Conservation (phyloP, 768 basidiomycete species). For the Phanerochaete sordida region DNA sequence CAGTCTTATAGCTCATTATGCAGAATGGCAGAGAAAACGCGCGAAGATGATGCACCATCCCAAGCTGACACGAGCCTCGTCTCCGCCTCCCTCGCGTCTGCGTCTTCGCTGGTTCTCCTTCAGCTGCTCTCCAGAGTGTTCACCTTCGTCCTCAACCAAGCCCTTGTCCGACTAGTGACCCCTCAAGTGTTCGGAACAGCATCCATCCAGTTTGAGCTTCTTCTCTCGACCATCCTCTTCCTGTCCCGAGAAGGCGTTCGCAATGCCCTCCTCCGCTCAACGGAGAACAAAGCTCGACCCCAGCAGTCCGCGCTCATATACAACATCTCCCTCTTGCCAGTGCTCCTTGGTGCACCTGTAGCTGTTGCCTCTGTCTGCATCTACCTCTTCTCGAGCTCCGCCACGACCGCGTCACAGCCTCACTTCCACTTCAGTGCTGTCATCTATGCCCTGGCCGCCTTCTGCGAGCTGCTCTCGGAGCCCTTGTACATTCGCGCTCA, state of each 20-base stretch:
- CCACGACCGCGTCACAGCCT: conserved; percentile 56
- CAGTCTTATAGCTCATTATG: neutral
- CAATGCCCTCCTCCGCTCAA: conserved; percentile 73
- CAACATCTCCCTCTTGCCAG: conserved; percentile 63
- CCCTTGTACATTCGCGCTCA: conserved; percentile 48
- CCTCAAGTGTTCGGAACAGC: conserved; percentile 88
- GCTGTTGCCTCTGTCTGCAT: conserved; percentile 47
- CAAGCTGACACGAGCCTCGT: conserved; percentile 3
- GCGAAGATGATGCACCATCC: neutral
- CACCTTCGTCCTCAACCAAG: conserved; percentile 89
- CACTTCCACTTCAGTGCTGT: conserved; percentile 59
- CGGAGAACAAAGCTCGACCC: conserved; percentile 14
- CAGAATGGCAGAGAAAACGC: neutral
- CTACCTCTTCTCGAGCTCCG: conserved; percentile 53
- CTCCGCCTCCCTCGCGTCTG: conserved; percentile 41
- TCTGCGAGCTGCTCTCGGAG: conserved; percentile 78
- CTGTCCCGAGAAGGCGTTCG: conserved; percentile 91
- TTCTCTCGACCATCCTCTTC: conserved; percentile 88
- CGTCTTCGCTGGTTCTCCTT: conserved; percentile 72
- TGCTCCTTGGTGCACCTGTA: conserved; percentile 65
- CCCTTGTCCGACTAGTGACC: conserved; percentile 76
- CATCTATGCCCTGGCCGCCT: conserved; percentile 71
- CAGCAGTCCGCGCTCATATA: conserved; percentile 21
- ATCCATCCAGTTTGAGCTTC: conserved; percentile 90
- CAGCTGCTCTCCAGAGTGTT: conserved; percentile 82